Conservation (phyloP, 2,329 filamentous ascomycete genomes). For the Fusarium sp. region DNA sequence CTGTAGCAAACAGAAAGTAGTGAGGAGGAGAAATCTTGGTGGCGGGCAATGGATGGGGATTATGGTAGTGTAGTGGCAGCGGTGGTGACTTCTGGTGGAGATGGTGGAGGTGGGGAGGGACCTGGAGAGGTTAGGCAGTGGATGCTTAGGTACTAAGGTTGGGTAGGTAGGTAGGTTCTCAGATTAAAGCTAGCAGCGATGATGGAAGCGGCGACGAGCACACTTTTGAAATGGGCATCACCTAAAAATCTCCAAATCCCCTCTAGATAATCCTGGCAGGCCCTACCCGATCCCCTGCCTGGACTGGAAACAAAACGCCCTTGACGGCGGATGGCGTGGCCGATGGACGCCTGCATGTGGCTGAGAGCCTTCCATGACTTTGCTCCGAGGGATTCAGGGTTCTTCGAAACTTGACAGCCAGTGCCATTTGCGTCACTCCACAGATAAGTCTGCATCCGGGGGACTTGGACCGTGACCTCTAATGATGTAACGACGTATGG, state of each 20-base stretch:
- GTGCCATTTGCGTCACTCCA: constrained; percentile 43
- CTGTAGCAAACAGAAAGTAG: constrained; percentile 17
- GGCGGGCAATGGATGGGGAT: constrained; percentile 34
- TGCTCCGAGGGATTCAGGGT: constrained; percentile 3
- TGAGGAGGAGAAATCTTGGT: constrained; percentile 45
- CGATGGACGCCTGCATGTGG: constrained; percentile 35
- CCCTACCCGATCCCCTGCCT: constrained; percentile 26
- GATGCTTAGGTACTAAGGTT: constrained; percentile 7
- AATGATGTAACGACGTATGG: constrained; percentile 29
- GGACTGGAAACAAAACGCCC: constrained; percentile 29
- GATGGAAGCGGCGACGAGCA: constrained; percentile 44
- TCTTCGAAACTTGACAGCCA: constrained; percentile 25
- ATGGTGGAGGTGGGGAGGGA: constrained; percentile 43
- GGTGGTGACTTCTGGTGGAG: constrained; percentile 45
- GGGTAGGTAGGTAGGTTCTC: constrained; percentile 16
- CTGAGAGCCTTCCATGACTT: constrained; percentile 14
- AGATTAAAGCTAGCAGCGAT: constrained; percentile 44
- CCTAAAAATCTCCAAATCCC: constrained; percentile 12
- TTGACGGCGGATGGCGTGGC: constrained; percentile 37
- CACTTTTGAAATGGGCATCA: constrained; percentile 22
- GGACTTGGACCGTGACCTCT: constrained; percentile 11
- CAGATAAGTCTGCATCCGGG: constrained; percentile 28
- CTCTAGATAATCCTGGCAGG: constrained; percentile 26
- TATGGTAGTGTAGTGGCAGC: constrained; percentile 44
- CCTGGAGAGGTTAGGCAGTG: constrained; percentile 32